Evolutionary conservation across 2,329 filamentous ascomycete genomes (phyloP), one percentile per base, ranked within the genome.

Genomic region (Penicillium sp.): DNA sequence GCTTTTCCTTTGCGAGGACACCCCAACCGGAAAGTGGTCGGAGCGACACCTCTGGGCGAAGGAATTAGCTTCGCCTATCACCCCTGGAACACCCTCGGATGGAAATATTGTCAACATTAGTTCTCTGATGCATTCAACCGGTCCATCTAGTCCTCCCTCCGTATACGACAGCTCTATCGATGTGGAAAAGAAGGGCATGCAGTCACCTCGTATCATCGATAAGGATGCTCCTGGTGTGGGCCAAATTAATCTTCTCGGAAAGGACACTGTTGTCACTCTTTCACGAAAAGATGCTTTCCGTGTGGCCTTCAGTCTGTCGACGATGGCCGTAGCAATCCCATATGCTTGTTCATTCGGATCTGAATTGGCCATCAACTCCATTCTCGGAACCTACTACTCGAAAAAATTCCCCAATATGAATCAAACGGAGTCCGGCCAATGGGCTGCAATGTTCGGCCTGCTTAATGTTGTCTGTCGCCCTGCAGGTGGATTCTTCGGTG

Each of bases 1-100:
- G 76, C 73, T 95, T 3, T 68, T 91, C 21, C 76, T 90, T 13
- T 92, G 90, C 66, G 85, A 89, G 1, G 92, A 97, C 67, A 92
- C 90, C 0, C 92, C 92, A 0, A 89, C 85, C 0, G 92, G 92
- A 29, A 86, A 85, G 60, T 96, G 92, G 92, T 83, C 83, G 6
- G 87, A 93, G 34, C 85, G 91, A 26, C 80, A 85, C 47, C 75
- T 83, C 39, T 82, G 80, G 58, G 79, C 82, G 1, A 76, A 83
- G 51, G 79, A 83, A 47, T 55, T 48, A 19, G 8, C 42, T 19
- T 19, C 42, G 8, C 26, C 42, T 36, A 54, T 33, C 18, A 60
- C 48, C 1, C 59, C 62, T 14, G 51, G 61, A 19, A 33, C 56
- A 21, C 47, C 60, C 14, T 55, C 61, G 1, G 52, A 66, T n/a